Conservation (phyloP, 208 protist species). For the Trypanosomatidae sp. region DNA sequence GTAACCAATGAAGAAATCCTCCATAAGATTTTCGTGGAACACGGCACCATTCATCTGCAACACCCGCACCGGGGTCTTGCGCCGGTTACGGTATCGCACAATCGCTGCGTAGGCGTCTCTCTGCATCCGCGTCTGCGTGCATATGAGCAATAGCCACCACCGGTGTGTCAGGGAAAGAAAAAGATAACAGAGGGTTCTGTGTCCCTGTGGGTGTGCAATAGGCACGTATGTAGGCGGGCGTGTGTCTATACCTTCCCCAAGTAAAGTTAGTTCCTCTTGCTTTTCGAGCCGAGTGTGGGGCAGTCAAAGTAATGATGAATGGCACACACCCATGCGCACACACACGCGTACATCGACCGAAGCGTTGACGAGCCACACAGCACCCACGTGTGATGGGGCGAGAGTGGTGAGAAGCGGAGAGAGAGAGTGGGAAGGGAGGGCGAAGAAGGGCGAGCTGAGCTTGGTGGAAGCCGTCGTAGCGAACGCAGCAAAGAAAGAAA, state of each 20-base stretch:
- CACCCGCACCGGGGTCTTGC: conserved; percentile 58
- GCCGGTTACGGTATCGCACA: conserved; percentile 48
- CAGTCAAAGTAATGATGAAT: background rate
- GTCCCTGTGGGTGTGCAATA: background rate
- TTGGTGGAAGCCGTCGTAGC: background rate
- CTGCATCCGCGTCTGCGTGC: conserved; percentile 48
- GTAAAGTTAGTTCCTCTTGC: background rate
- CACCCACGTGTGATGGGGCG: background rate
- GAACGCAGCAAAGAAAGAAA: background rate
- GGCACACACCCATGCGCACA: background rate
- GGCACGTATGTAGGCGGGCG: background rate
- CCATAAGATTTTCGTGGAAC: conserved; percentile 61
- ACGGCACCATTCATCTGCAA: conserved; percentile 70
- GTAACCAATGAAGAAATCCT: conserved; percentile 72
- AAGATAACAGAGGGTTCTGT: conserved; percentile 8
- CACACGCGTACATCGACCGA: background rate
- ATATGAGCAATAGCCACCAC: background rate
- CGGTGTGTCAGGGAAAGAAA: background rate
- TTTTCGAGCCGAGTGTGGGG: background rate
- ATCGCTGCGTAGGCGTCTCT: conserved; percentile 76
- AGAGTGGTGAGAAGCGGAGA: background rate
- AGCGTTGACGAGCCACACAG: background rate
- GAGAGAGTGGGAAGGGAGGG: background rate
- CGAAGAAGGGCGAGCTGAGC: background rate
- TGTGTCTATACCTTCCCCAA: background rate